Evolutionary conservation across 2,329 filamentous ascomycete species (phyloP), one percentile per base, ranked within the genome.

Genomic region (Fulvia fulva): DNA sequence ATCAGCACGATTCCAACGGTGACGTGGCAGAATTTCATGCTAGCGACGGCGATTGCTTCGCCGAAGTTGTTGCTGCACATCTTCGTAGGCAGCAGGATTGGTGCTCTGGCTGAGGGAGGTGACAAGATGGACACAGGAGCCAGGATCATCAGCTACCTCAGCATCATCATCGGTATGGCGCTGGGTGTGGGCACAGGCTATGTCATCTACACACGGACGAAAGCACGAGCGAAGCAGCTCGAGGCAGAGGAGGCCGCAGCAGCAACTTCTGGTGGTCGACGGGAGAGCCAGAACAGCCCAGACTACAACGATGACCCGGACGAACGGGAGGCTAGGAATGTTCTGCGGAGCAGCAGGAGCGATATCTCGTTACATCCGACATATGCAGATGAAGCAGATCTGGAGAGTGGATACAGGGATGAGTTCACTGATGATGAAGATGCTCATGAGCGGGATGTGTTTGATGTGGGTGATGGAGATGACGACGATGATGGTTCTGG

Each of bases 1-100:
- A 84, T 99, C 56, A 91, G 91, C 28, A 97, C 94, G 1, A 92
- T 99, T 61, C 92, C 92, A 2, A 96, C 89, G 30, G 90, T 99
- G 32, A 83, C 87, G 23, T 89, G 89, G 43, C 73, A 82, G 60
- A 83, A 83, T 49, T 97, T 95, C 76, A 87, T 87, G 30, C 73
- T 91, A 47, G 93, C 94, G 5, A 97, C 93, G 0, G 87, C 90
- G 2, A 77, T 93, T 16, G 87, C 91, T 11, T 85, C 83, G 14
- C 94, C 94, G 6, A 99, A 97, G 70, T 80, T 99, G 19, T 80
- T 97, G 59, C 86, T 99, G 52, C 90, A 96, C 71, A 85, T 96
- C 67, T 99, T 97, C 76, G 91, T 99, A 68, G 94, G 94, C 61
- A 87, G 84, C 69, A 84, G 91, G 56, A 79, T 99, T 16, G 91